These are phyloP conservation scores for Chaetomium olivaceum DNA, from an alignment of 2,329 filamentous ascomycete genomes.

Conservation along the genomic window DNA sequence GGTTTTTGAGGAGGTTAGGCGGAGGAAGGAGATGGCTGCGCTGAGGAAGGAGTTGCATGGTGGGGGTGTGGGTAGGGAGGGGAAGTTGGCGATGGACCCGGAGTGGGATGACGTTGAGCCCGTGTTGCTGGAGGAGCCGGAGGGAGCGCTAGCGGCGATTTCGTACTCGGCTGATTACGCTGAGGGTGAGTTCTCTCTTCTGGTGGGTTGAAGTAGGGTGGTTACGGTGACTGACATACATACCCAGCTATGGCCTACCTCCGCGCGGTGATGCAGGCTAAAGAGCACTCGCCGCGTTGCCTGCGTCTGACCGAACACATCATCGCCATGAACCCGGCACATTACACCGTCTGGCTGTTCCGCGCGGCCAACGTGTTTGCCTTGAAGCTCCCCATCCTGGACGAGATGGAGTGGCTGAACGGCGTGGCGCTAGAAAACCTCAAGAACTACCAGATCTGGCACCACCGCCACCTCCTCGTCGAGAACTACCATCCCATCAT, in stretches of 20 bases:
- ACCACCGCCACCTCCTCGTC: slow-evolving; percentile 66
- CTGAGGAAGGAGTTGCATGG: slow-evolving; percentile 51
- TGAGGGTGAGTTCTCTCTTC: slow-evolving; percentile 57
- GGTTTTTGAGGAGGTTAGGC: slow-evolving; percentile 47
- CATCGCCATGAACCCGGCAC: slow-evolving; percentile 89
- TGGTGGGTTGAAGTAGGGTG: too few relatives aligned
- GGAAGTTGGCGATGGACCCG: slow-evolving; percentile 64
- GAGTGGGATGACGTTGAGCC: slow-evolving; percentile 83
- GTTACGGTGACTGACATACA: slow-evolving; percentile 6
- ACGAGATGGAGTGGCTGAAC: slow-evolving; percentile 86
- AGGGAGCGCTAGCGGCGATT: slow-evolving; percentile 84
- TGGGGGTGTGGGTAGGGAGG: slow-evolving; percentile 48
- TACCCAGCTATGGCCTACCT: slow-evolving; percentile 79
- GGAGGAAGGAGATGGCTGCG: slow-evolving; percentile 53
- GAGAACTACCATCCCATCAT: slow-evolving; percentile 61
- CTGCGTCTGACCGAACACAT: slow-evolving; percentile 84
- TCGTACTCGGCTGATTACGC: slow-evolving; percentile 87
- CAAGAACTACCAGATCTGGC: slow-evolving; percentile 99
- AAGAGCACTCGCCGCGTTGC: slow-evolving; percentile 78
- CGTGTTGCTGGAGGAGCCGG: slow-evolving; percentile 80
- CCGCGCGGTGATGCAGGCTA: slow-evolving; percentile 84
- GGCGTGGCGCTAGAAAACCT: slow-evolving; percentile 76
- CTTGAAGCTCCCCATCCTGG: slow-evolving; percentile 62
- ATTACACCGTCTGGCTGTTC: slow-evolving; percentile 99
- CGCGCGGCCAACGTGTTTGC: slow-evolving; percentile 75